phyloP scores from a whole-genome alignment of 768 basidiomycete genomes.

The Hericium erinaceus region DNA sequence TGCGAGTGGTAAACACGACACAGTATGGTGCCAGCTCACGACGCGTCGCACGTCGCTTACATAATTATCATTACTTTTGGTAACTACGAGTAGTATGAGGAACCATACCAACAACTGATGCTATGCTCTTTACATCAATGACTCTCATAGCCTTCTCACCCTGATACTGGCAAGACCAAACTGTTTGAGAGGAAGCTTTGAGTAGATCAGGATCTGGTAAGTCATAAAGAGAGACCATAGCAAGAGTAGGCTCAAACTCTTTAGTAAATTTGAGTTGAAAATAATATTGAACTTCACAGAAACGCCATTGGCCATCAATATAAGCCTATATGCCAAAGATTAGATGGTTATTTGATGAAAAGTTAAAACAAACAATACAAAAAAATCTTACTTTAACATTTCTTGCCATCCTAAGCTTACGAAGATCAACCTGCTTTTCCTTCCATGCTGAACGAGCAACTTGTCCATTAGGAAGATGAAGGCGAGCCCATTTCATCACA shows the following conservation, averaged over 20 bases:
- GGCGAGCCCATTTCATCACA: slow-evolving; percentile 16
- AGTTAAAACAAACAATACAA: not conserved
- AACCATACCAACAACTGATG: slow-evolving; percentile 7
- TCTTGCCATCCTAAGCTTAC: slow-evolving; percentile 2
- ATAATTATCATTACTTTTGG: too few species aligned
- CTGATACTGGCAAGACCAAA: slow-evolving; percentile 3
- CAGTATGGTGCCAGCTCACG: too few species aligned
- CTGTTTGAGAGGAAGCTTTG: not conserved
- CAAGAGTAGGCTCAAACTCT: not conserved
- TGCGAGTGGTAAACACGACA: too few species aligned
- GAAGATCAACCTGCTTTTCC: not conserved
- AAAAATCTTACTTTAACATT: slow-evolving; percentile 10
- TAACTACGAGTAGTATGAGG: too few species aligned
- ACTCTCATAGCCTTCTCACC: slow-evolving; percentile 5
- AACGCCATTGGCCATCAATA: not conserved
- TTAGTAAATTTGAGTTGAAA: not conserved
- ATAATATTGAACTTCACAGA: slow-evolving; percentile 9
- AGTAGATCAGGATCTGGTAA: slow-evolving; percentile 6
- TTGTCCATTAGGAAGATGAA: slow-evolving; percentile 16
- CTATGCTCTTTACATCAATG: not conserved
- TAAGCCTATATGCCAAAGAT: too few species aligned
- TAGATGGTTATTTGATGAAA: too few species aligned
- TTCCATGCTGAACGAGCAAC: slow-evolving; percentile 6
- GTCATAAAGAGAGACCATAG: slow-evolving; percentile 5
- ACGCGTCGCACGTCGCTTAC: too few species aligned